Evolutionary conservation across 2,329 filamentous ascomycete species (phyloP).

Genomic region (Aspergillus alliaceus): DNA sequence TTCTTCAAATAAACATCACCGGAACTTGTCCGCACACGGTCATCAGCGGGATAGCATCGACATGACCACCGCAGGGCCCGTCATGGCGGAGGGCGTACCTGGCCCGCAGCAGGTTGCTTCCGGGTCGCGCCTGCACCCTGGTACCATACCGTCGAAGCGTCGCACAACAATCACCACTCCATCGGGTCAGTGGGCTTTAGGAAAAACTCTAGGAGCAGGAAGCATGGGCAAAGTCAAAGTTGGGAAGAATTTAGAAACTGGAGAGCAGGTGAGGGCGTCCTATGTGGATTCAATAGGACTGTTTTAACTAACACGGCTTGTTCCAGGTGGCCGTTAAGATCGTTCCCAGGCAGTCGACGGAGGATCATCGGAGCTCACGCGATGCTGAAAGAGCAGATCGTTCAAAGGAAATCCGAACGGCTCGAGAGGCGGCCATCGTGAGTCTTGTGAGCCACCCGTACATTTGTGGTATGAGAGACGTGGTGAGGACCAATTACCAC

Average conservation of each 20-base stretch:
- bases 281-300: neutral
- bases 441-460: conserved; percentile 92
- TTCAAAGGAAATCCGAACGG: conserved; percentile 93
- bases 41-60: conserved; percentile 46
- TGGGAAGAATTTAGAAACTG: conserved; percentile 83
- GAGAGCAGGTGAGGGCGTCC: conserved; percentile 71
- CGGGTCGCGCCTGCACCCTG: conserved; percentile 29
- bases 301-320: neutral
- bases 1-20: conserved; percentile 46
- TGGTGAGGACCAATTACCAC: conserved; percentile 93
- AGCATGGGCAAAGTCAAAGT: conserved; percentile 99
- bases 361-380: conserved; percentile 71
- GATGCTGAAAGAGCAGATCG: conserved; percentile 89
- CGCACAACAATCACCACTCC: conserved; percentile 84
- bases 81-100: conserved; percentile 54
- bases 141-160: conserved; percentile 48
- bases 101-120: conserved; percentile 52
- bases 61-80: conserved; percentile 49
- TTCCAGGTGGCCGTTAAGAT: conserved; percentile 92
- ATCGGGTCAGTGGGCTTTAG: conserved; percentile 89
- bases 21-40: conserved; percentile 40
- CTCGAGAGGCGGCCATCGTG: conserved; percentile 93
- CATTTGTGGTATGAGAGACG: conserved; percentile 92
- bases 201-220: conserved; percentile 94
- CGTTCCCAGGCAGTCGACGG: conserved; percentile 83